Evolutionary conservation across 352 stramenopile genomes (phyloP).

Genomic region (Globisporangium viniferum): DNA sequence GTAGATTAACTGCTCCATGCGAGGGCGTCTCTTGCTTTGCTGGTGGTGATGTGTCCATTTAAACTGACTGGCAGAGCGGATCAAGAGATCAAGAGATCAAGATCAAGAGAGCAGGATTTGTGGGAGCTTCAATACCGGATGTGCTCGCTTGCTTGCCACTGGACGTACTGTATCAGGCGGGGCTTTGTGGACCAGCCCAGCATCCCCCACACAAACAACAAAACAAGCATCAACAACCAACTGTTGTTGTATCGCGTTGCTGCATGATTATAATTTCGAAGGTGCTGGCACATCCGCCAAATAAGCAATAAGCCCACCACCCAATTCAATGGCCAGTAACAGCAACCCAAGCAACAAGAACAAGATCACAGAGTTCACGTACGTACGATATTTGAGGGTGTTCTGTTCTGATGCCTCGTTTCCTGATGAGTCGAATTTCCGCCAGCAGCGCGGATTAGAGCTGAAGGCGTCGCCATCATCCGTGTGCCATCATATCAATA

Average conservation of each 20-base stretch:
- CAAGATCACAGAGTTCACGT: neutral
- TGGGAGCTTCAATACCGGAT: neutral
- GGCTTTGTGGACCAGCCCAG: neutral
- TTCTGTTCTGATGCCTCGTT: neutral
- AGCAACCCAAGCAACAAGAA: neutral
- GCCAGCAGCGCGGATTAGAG: neutral
- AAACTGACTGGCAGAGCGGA: neutral
- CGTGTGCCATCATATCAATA: neutral
- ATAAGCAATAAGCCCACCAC: neutral
- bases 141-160: neutral
- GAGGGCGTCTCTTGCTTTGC: too few relatives aligned
- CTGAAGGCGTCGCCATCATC: neutral
- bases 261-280: neutral
- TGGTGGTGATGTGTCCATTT: too few relatives aligned
- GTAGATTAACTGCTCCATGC: too few relatives aligned
- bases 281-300: neutral
- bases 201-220: neutral
- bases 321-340: neutral
- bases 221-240: neutral
- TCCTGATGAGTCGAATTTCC: neutral
- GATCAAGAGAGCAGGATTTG: neutral
- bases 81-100: too few relatives aligned
- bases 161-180: neutral
- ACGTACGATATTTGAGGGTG: neutral
- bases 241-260: neutral